A percentile compares a stretch with the other conserved stretches of the same genome.
Conservation (phyloP, 805 yeast genomes). For the Yamadazyma olivae region DNA sequence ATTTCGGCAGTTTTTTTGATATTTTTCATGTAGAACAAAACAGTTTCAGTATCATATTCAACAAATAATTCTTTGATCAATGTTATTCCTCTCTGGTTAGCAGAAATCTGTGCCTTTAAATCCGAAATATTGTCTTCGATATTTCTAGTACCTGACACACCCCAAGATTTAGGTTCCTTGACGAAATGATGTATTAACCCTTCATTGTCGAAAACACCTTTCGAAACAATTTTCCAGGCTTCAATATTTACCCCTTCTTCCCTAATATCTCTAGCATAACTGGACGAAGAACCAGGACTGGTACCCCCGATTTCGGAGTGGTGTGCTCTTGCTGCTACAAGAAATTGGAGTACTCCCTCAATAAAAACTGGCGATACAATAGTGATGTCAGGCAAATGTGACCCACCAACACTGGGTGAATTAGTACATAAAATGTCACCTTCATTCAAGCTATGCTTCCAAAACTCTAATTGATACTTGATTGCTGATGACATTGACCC, state of each 20-base stretch:
- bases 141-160: slow-evolving; percentile 19
- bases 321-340: slow-evolving; percentile 21
- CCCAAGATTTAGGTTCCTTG: slow-evolving; percentile 16
- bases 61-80: slow-evolving; percentile 55
- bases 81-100: slow-evolving; percentile 77
- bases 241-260: slow-evolving; percentile 21
- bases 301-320: slow-evolving; percentile 22
- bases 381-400: slow-evolving; percentile 71
- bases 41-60: slow-evolving; percentile 59
- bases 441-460: slow-evolving; percentile 61
- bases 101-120: slow-evolving; percentile 81
- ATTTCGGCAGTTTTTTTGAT: slow-evolving; percentile 76
- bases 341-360: slow-evolving; percentile 15
- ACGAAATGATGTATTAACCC: slow-evolving; percentile 15
- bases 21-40: slow-evolving; percentile 74
- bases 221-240: slow-evolving; percentile 16
- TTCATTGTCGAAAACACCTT: slow-evolving; percentile 17
- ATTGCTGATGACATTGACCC: slow-evolving; percentile 87
- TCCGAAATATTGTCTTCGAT: slow-evolving; percentile 38
- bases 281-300: slow-evolving; percentile 18
- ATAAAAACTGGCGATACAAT: slow-evolving; percentile 19
- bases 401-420: slow-evolving; percentile 82
- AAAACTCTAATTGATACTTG: slow-evolving; percentile 57
- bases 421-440: slow-evolving; percentile 80
- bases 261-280: slow-evolving; percentile 17